These are phyloP conservation scores for Fusarium pseudoanthophilum DNA, from an alignment of 2,329 filamentous ascomycete genomes.

Conservation along the genomic window DNA sequence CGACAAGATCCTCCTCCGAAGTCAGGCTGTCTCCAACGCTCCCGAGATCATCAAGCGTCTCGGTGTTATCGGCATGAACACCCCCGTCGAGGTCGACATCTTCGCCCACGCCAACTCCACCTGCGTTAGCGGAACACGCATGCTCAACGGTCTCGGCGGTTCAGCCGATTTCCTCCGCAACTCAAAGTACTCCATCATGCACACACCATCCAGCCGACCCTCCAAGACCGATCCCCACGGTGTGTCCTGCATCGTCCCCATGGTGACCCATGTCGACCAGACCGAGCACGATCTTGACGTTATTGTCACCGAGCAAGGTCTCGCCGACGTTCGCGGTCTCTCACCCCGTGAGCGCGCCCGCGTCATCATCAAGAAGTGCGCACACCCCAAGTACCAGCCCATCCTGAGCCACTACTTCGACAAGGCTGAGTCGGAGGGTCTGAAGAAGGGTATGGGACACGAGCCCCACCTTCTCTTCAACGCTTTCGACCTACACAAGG, in stretches of 20 bases:
- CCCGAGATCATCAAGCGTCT: slow-evolving; percentile 90
- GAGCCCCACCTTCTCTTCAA: slow-evolving; percentile 90
- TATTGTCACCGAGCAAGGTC: slow-evolving; percentile 79
- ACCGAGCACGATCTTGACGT: slow-evolving; percentile 93
- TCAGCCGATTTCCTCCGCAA: slow-evolving; percentile 83
- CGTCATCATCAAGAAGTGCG: slow-evolving; percentile 87
- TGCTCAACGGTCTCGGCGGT: slow-evolving; percentile 87
- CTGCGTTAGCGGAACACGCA: slow-evolving; percentile 87
- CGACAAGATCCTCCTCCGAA: slow-evolving; percentile 84
- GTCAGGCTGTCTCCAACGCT: slow-evolving; percentile 89
- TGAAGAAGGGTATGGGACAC: slow-evolving; percentile 88
- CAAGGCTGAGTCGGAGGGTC: slow-evolving; percentile 85
- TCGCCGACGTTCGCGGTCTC: slow-evolving; percentile 86
- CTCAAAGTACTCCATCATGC: slow-evolving; percentile 91
- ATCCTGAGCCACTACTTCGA: slow-evolving; percentile 87
- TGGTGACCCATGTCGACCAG: slow-evolving; percentile 92
- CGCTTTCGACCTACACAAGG: slow-evolving; percentile 89
- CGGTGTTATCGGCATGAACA: slow-evolving; percentile 95
- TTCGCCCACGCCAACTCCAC: slow-evolving; percentile 94
- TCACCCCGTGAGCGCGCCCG: slow-evolving; percentile 82
- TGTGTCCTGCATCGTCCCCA: slow-evolving; percentile 89
- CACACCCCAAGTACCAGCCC: slow-evolving; percentile 85
- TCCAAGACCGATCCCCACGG: slow-evolving; percentile 85
- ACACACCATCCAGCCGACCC: slow-evolving; percentile 84
- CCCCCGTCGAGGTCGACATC: slow-evolving; percentile 92